Percentiles rank a stretch among this genome's conserved stretches.
Evolutionary conservation across 306 rosid species (phyloP).

Genomic region (Trifolium subterraneum): DNA sequence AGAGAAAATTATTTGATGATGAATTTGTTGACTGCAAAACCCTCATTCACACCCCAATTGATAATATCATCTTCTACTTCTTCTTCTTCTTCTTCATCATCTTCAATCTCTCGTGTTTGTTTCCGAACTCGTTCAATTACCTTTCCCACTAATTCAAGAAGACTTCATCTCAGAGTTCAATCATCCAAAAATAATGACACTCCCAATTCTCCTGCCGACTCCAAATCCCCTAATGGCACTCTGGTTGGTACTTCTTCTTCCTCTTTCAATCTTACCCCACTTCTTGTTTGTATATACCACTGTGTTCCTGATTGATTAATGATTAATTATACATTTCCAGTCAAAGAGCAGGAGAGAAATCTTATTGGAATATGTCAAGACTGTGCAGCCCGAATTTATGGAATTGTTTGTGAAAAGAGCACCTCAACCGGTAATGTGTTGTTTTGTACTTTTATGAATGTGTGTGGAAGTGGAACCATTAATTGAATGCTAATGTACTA

Average conservation of each 20-base stretch:
- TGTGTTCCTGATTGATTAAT: slow-evolving; percentile 37
- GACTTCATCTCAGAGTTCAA: slow-evolving; percentile 38
- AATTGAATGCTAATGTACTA: not conserved
- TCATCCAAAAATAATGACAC: slow-evolving; percentile 45
- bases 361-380: slow-evolving; percentile 90
- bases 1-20: slow-evolving; percentile 2
- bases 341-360: slow-evolving; percentile 91
- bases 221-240: slow-evolving; percentile 59
- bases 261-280: no score
- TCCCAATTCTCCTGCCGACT: slow-evolving; percentile 46
- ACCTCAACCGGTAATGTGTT: slow-evolving; percentile 74
- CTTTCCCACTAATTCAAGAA: slow-evolving; percentile 37
- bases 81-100: slow-evolving; percentile 35
- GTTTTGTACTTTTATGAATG: slow-evolving; percentile 2
- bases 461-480: not conserved
- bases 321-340: slow-evolving; percentile 46
- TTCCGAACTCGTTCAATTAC: slow-evolving; percentile 38
- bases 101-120: slow-evolving; percentile 31
- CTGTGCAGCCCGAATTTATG: slow-evolving; percentile 97
- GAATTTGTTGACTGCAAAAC: slow-evolving; percentile 46
- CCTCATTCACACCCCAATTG: slow-evolving; percentile 45
- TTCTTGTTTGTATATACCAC: slow-evolving; percentile 7
- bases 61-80: slow-evolving; percentile 20
- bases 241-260: slow-evolving; percentile 12
- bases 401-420: slow-evolving; percentile 95